Base-by-base conservation (phyloP, 2,329 filamentous ascomycete species). In the Neopestalotiopsis rosae region DNA sequence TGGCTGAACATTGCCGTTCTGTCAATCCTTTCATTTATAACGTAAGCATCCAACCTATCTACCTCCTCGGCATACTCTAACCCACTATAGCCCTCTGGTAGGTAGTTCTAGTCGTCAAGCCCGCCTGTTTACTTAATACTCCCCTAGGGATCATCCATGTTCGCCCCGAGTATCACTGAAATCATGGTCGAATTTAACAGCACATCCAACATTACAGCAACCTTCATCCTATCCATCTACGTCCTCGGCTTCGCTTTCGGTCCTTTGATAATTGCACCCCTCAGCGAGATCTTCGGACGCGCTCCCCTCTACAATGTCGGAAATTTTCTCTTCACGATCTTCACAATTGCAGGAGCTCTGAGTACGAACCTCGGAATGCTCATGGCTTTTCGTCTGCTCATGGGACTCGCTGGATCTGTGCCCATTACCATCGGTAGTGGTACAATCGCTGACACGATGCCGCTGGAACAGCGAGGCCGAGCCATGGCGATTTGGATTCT, bases 201-300 rank as follows among this genome's bases (percentile, higher is more conserved):
- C 14, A 81, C 78, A 3, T 84, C 80, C 32, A 73, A 74, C 6
- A 77, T 82, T 20, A 77, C 89, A 0, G 82, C 82, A 1, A 85
- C 86, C 0, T 87, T 91, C 65, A 86, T 89, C 67, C 84, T 90
- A 1, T 88, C 86, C 0, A 81, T 89, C 24, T 87, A 87, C 75
- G 82, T 90, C 24, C 80, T 89, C 0, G 87, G 87, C 32, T 84
- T 85, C 63, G 82, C 82, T 12, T 80, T 85, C 61, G 86, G 85
- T 0, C 85, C 86, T 0, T 75, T 81, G 3, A 73, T 86, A 13
- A 80, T 81, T 61, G 84, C 84, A 6, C 85, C 86, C 0, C 65
- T 86, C 13, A 83, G 79, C 40, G 86, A 88, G 72, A 71, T 83
- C 28, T 82, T 80, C 70, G 83, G 83, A 17, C 79, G 82, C 5